Percentiles rank a stretch among this genome's conserved stretches.
Conservation (phyloP, 345 rosid species). For the Aethionema arabicum region DNA sequence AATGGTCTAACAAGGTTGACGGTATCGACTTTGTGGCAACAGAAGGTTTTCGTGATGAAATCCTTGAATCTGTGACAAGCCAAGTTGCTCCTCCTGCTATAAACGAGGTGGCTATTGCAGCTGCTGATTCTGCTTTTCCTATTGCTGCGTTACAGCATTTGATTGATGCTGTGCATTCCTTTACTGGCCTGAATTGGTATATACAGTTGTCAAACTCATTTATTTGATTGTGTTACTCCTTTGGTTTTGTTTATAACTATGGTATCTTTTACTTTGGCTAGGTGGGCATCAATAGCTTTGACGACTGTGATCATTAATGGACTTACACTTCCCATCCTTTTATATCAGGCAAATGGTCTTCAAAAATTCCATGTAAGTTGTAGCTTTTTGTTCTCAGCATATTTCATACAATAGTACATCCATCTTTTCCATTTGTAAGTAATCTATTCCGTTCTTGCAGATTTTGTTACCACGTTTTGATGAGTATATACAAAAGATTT, state of each 20-base stretch:
- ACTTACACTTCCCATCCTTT: conserved; percentile 42
- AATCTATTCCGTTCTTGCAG: conserved; percentile 31
- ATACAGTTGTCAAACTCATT: not conserved
- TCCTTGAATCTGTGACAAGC: conserved; percentile 38
- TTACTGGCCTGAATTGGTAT: conserved; percentile 61
- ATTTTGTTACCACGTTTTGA: conserved; percentile 42
- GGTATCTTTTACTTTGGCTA: conserved; percentile 11
- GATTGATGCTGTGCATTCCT: conserved; percentile 56
- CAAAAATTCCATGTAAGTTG: conserved; percentile 43
- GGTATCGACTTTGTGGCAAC: conserved; percentile 37
- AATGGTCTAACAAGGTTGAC: conserved; percentile 43
- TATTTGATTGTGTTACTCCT: not conserved
- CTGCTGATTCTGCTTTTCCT: conserved; percentile 67
- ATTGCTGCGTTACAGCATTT: conserved; percentile 60
- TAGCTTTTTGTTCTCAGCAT: not conserved
- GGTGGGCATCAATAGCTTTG: conserved; percentile 58
- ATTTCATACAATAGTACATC: not conserved
- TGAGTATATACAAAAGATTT: conserved; percentile 35
- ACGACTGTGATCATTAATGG: conserved; percentile 50
- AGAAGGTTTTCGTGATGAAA: conserved; percentile 40
- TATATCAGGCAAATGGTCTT: conserved; percentile 47
- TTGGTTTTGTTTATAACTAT: no score
- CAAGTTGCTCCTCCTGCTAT: conserved; percentile 42
- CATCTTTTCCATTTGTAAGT: not conserved
- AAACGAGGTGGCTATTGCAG: conserved; percentile 70